Evolutionary conservation across 2,329 filamentous ascomycete genomes (phyloP), one percentile per base, ranked within the genome.

Genomic region (Aspergillus pseudoglaucus): DNA sequence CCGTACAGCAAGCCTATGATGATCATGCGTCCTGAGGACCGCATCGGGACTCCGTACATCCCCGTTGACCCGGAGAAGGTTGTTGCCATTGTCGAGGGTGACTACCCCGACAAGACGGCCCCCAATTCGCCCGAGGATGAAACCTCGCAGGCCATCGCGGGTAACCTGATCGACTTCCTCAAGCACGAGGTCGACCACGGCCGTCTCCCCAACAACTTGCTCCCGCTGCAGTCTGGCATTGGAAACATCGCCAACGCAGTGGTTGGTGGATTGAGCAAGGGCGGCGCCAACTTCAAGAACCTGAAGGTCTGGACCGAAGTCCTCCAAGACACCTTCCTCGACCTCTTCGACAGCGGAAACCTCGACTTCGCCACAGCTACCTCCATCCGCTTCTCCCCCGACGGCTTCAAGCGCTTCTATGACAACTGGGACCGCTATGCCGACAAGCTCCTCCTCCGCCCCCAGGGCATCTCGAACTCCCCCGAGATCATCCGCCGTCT

Each of bases 161-260:
- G 70, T 42, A 85, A 95, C 69, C 70, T 95, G 49, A 93, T 95
- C 54, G 88, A 94, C 59, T 86, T 86, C 75, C 77, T 95, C 47
- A 84, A 93, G 73, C 87, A 94, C 69, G 89, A 95, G 69, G 90
- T 95, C 46, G 72, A 74, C 23, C 83, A 84, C 54, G 89, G 85
- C 53, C 84, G 89, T 35, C 79, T 95, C 45, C 89, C 89, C 2
- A 69, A 79, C 58, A 88, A 83, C 62, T 80, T 95, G 1, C 77
- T 93, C 1, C 88, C 88, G 2, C 78, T 94, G 15, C 88, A 95
- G 69, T 90, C 86, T 9, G 89, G 89, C 40, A 95, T 95, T 57
- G 89, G 90, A 54, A 95, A 95, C 74, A 94, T 95, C 48, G 89
- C 89, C 69, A 95, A 95, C 68, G 89, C 89, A 33, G 90, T 95